These are phyloP conservation scores for Exserohilum turcica DNA, from an alignment of 2,329 filamentous ascomycete species.

Conservation along the genomic window DNA sequence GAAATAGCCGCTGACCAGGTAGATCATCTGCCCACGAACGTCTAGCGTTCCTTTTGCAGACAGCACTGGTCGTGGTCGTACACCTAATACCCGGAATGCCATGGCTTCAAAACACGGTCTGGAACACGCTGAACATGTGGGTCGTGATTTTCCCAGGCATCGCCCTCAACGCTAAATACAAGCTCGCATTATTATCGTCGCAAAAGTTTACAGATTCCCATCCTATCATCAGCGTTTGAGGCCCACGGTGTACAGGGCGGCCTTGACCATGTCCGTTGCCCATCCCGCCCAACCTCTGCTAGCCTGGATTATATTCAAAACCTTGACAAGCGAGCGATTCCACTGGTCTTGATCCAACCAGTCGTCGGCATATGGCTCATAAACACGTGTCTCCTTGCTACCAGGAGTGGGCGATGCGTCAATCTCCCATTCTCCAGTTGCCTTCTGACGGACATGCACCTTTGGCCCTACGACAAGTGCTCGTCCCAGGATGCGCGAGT, in stretches of 20 bases:
- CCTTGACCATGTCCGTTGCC: constrained; percentile 47
- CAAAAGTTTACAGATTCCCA: background rate
- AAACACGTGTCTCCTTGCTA: constrained; percentile 55
- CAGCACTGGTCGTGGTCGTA: no score
- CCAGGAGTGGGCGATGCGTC: constrained; percentile 31
- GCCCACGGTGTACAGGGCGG: constrained; percentile 34
- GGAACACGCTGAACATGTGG: background rate
- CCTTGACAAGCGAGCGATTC: constrained; percentile 57
- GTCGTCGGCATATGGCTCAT: constrained; percentile 67
- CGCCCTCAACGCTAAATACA: background rate
- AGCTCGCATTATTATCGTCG: background rate
- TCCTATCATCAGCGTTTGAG: constrained; percentile 13
- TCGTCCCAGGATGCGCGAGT: constrained; percentile 62
- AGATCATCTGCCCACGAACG: no score
- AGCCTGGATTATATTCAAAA: constrained; percentile 59
- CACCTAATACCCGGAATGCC: no score
- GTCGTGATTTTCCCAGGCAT: background rate
- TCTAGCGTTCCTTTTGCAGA: no score
- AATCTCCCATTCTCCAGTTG: constrained; percentile 39
- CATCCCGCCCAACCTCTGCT: constrained; percentile 62
- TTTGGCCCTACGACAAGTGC: constrained; percentile 64
- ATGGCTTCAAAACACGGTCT: background rate
- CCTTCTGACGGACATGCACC: constrained; percentile 54
- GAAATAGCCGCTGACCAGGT: background rate
- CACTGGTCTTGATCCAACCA: constrained; percentile 63